Base-by-base conservation (phyloP, 2,329 filamentous ascomycete species). In the Pseudogymnoascus verrucosus region DNA sequence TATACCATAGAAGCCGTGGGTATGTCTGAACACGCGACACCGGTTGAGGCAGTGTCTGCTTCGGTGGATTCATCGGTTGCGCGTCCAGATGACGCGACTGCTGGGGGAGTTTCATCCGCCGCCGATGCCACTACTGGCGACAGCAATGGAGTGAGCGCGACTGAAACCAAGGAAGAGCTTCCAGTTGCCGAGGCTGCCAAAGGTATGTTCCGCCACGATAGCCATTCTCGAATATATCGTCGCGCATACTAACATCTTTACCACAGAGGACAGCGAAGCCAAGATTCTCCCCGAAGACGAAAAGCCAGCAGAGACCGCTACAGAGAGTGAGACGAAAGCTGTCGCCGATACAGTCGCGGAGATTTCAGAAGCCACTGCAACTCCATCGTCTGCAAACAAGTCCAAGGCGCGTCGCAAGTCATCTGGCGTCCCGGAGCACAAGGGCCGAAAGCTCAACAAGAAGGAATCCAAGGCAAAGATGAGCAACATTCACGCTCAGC, bases 371-470 rank as follows among this genome's bases (percentile, higher is more conserved):
- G 70, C 73, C 64, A 72, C 72, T 40, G 73, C 73, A 21, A 71
- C 77, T n/a, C 71, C 76, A 60, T 66, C 75, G 42, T 77, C 82
- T 64, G 76, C 77, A 37, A 76, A 75, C 31, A 73, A 78, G 61
- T 78, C 78, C 66, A 84, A 85, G 70, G 74, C 79, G 66, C 82
- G 82, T 73, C 89, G 91, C 78, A 95, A 95, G 82, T 96, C 91
- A 23, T 61, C 59, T 42, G 82, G 81, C 63, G 83, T 82, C 47
- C 81, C 88, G 8, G 85, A 89, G 68, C 80, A 86, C 76, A 92
- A 90, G 77, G 80, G 77, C 70, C 93, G 92, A 81, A 93, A 93
- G 66, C 80, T 92, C 66, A 95, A 86, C 79, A 91, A 89, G 79
- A 96, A 95, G 81, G 89, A 87, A 74, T 93, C 90, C 59, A 88